Base-by-base conservation (phyloP, 768 basidiomycete genomes). In the Macrocybe gigantea region DNA sequence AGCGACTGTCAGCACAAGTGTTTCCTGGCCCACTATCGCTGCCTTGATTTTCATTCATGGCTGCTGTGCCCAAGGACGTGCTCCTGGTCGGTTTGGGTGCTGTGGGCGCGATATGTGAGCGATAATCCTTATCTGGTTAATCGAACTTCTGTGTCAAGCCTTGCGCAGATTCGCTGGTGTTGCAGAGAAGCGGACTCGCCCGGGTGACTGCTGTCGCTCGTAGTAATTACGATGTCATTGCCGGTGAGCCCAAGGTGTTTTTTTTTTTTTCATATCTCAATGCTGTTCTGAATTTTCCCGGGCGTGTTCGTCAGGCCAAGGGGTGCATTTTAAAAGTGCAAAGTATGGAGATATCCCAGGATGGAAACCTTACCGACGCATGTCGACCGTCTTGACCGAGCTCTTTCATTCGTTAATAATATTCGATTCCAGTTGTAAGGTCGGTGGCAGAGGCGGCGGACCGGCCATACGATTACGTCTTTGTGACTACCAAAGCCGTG, bases 131-230 rank as follows among this genome's bases (percentile, higher is more conserved):
- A 32, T 36, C 42, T 38, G 38, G 39, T 12, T 33, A 11, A 6
- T 7, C 9, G 13, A 11, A 11, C 3, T 51, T 33, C 35, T 15
- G 15, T 29, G 0, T 36, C 7, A 15, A 31, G 14, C 31, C 38
- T 37, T 3, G 11, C 34, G 9, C 45, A 85, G 82, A 82, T 56
- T 73, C 81, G 1, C 67, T 75, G 44, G 70, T 83, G 45, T 64
- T 85, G 14, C 69, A 79, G 51, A 66, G 75, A 49, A 78, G 80
- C 54, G 77, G 80, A 8, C 66, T 74, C 31, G 83, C 76, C 1
- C 71, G 77, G 22, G 80, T 91, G 7, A 89, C 88, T 1, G 82
- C 72, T 12, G 83, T 90, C 1, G 88, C 87, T 1, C 64, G 88
- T 47, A 80, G 85, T 44, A 86, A 88, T 50, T 85, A 78, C 57